A percentile compares a stretch with the other conserved stretches of the same genome.
Evolutionary conservation across 768 basidiomycete genomes (phyloP).

Genomic region (Naganishia friedmannii): DNA sequence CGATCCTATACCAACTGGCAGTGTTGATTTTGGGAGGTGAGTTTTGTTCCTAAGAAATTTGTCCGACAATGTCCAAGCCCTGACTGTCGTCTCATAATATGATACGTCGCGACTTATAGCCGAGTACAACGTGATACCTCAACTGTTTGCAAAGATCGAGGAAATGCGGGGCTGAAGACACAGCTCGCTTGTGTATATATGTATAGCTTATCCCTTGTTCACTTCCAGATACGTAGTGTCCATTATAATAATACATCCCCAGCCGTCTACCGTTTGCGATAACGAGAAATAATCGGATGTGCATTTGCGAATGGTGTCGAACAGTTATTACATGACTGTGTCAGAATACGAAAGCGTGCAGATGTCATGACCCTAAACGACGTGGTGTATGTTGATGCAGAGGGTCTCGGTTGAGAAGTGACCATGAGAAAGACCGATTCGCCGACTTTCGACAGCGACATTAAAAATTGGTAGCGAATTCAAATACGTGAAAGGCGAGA

Average conservation of each 20-base stretch:
- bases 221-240: background rate
- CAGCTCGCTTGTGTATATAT: background rate
- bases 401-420: no score
- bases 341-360: no score
- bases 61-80: background rate
- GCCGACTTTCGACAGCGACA: no score
- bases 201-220: background rate
- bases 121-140: slow-evolving; percentile 41
- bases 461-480: no score
- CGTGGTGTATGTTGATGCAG: no score
- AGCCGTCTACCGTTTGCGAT: no score
- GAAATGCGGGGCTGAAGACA: background rate
- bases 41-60: slow-evolving; percentile 18
- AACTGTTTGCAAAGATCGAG: slow-evolving; percentile 29
- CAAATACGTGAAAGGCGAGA: no score
- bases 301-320: background rate
- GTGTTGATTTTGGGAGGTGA: slow-evolving; percentile 38
- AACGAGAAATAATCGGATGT: background rate
- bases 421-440: no score
- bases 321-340: no score
- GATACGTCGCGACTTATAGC: slow-evolving; percentile 24
- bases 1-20: slow-evolving; percentile 39
- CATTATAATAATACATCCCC: no score
- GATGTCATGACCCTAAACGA: no score
- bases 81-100: background rate